Conservation (phyloP, 768 basidiomycete species). For the Mycena venus region DNA sequence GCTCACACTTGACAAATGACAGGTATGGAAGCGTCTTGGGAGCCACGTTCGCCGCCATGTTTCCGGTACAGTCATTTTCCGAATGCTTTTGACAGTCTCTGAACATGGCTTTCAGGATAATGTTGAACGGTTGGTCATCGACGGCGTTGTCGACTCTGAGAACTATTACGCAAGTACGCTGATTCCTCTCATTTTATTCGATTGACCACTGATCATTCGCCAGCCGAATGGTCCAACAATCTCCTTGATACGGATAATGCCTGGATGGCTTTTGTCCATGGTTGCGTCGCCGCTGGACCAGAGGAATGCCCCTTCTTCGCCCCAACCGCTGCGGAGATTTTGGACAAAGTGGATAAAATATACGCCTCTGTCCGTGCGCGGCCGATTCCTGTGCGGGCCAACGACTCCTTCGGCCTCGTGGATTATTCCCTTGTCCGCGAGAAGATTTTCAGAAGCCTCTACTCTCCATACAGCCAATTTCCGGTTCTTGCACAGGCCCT, state of each 20-base stretch:
- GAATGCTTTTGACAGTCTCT: background rate
- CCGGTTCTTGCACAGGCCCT: slow-evolving; percentile 50
- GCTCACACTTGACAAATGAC: background rate
- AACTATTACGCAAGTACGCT: slow-evolving; percentile 24
- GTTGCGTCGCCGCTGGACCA: slow-evolving; percentile 54
- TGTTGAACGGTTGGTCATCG: slow-evolving; percentile 27
- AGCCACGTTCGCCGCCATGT: slow-evolving; percentile 34
- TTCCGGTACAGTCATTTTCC: slow-evolving; percentile 19
- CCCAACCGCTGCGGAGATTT: slow-evolving; percentile 47
- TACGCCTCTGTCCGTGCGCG: slow-evolving; percentile 45
- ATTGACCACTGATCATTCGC: background rate
- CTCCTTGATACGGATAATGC: slow-evolving; percentile 50
- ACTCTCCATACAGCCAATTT: slow-evolving; percentile 51
- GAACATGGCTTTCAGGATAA: slow-evolving; percentile 15
- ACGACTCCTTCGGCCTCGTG: slow-evolving; percentile 49
- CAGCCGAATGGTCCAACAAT: slow-evolving; percentile 21
- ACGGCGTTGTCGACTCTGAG: slow-evolving; percentile 29
- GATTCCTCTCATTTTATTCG: background rate
- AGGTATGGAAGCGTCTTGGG: slow-evolving; percentile 32
- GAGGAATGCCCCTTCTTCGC: slow-evolving; percentile 54
- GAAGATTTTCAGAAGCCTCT: slow-evolving; percentile 49
- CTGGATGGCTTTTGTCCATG: slow-evolving; percentile 49
- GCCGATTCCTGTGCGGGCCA: slow-evolving; percentile 51
- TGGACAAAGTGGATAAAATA: slow-evolving; percentile 50
- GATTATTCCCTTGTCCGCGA: slow-evolving; percentile 49